These are phyloP conservation scores for Piromyces finnis DNA, from an alignment of 192 early-diverging fungal genomes.

Conservation along the genomic window DNA sequence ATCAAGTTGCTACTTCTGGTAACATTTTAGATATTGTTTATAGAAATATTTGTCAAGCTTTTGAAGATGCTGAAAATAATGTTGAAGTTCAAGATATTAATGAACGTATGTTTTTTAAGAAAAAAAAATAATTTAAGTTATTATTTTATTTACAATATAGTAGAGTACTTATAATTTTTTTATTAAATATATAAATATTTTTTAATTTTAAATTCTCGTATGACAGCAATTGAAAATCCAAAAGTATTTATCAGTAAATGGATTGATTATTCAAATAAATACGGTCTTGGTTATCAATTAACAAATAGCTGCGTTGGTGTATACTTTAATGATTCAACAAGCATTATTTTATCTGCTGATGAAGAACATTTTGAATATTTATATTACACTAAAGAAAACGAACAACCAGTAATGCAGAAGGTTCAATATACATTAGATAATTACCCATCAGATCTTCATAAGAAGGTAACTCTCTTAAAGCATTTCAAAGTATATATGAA, in stretches of 20 bases:
- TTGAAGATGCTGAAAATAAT: background rate
- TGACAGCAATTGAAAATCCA: slow-evolving; percentile 1
- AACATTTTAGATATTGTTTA: background rate
- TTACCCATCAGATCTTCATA: slow-evolving; percentile 26
- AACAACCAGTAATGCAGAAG: slow-evolving; percentile 11
- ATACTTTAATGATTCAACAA: slow-evolving; percentile 77
- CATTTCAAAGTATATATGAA: slow-evolving; percentile 45
- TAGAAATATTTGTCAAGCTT: background rate
- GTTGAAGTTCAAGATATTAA: background rate
- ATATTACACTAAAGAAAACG: slow-evolving; percentile 8
- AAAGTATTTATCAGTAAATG: slow-evolving; percentile 68
- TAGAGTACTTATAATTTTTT: too few species aligned
- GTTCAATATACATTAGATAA: slow-evolving; percentile 10
- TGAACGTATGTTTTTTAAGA: background rate
- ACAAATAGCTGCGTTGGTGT: slow-evolving; percentile 70
- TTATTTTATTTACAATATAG: too few species aligned
- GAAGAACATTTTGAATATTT: slow-evolving; percentile 25
- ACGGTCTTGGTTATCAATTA: slow-evolving; percentile 77
- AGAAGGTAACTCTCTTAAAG: slow-evolving; percentile 39
- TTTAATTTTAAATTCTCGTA: too few species aligned
- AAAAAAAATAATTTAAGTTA: too few species aligned
- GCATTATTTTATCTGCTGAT: slow-evolving; percentile 40
- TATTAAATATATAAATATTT: too few species aligned
- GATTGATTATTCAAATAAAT: slow-evolving; percentile 68
- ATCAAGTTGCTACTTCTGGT: background rate